These are phyloP conservation scores for Penicillium malachiteum DNA, from an alignment of 495 filamentous ascomycete species.

Conservation along the genomic window DNA sequence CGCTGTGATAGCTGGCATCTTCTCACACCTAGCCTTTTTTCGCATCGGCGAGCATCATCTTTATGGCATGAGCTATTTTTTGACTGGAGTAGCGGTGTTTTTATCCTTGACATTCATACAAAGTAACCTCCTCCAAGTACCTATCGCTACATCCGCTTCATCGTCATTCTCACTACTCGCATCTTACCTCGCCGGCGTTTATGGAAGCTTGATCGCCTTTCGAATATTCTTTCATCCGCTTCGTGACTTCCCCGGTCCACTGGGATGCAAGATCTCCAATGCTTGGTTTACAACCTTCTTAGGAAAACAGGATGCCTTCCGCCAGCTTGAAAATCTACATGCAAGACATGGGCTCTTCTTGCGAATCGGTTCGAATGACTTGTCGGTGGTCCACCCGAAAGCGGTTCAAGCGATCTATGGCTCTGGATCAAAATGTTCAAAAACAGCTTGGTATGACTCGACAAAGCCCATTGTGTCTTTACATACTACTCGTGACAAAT, in stretches of 20 bases:
- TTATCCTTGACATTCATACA: neutral
- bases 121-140: no score
- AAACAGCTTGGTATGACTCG: constrained; percentile 42
- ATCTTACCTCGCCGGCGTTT: neutral
- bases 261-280: constrained; percentile 29
- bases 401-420: constrained; percentile 35
- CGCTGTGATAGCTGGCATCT: neutral
- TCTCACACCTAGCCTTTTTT: neutral
- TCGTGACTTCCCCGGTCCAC: constrained; percentile 36
- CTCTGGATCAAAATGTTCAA: constrained; percentile 26
- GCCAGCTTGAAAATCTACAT: constrained; percentile 37
- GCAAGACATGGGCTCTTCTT: constrained; percentile 45
- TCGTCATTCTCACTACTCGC: neutral
- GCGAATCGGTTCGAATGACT: constrained; percentile 28
- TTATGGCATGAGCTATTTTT: neutral
- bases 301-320: constrained; percentile 26
- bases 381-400: constrained; percentile 40
- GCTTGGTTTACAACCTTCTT: constrained; percentile 15
- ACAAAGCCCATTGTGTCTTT: constrained; percentile 30
- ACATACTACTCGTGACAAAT: constrained; percentile 31
- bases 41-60: neutral
- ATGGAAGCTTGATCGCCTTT: constrained; percentile 33
- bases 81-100: neutral
- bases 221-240: constrained; percentile 36
- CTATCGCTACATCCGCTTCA: neutral